These are phyloP conservation scores for Tricholoma flavovirens DNA, from an alignment of 768 basidiomycete genomes.

Conservation along the genomic window DNA sequence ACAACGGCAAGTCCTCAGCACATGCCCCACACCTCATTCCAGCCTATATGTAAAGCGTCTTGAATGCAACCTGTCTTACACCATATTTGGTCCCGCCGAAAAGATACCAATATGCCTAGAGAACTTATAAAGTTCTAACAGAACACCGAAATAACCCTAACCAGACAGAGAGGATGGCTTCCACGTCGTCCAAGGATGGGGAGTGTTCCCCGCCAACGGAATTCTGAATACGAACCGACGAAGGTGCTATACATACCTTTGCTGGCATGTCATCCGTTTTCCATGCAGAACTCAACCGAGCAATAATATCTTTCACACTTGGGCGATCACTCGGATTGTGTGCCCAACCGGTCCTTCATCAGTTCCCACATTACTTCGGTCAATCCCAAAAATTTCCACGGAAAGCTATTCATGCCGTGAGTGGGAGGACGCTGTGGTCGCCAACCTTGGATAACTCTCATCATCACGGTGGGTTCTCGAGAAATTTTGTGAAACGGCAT, in stretches of 20 bases:
- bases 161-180: too few relatives aligned
- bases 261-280: background rate
- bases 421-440: slow-evolving; percentile 15
- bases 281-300: background rate
- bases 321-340: slow-evolving; percentile 16
- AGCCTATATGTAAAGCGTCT: too few relatives aligned
- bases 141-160: too few relatives aligned
- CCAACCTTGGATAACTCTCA: slow-evolving; percentile 12
- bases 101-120: too few relatives aligned
- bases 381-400: slow-evolving; percentile 13
- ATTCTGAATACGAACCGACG: too few relatives aligned
- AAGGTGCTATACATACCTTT: background rate
- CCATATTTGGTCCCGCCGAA: too few relatives aligned
- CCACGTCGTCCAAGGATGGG: too few relatives aligned
- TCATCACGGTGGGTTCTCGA: slow-evolving; percentile 11
- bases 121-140: too few relatives aligned
- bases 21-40: too few relatives aligned
- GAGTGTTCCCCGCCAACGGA: too few relatives aligned
- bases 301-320: background rate
- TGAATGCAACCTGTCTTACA: too few relatives aligned
- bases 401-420: background rate
- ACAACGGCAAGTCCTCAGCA: too few relatives aligned
- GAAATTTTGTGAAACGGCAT: slow-evolving; percentile 16
- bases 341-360: slow-evolving; percentile 22
- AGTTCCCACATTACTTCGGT: slow-evolving; percentile 18